phyloP scores from a whole-genome alignment of 352 stramenopile species.

The Phytophthora hybrid region DNA sequence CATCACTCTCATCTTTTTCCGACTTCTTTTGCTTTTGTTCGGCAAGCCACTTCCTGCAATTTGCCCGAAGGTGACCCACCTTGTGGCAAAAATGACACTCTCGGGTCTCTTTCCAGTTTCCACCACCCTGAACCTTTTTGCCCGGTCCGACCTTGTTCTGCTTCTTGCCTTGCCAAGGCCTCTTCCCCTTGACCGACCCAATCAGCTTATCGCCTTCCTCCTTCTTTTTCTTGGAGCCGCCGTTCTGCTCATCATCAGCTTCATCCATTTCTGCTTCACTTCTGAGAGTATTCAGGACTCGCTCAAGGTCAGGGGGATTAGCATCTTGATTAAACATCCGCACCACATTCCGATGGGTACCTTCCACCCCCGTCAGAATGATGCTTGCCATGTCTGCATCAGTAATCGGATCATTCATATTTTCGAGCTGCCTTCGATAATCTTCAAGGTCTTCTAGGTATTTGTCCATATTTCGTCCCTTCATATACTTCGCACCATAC shows the following conservation, averaged over 20 bases:
- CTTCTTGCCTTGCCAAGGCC: neutral
- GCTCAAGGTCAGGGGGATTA: neutral
- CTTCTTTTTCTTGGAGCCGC: neutral
- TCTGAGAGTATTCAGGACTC: too few species aligned
- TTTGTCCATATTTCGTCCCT: neutral
- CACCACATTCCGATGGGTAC: neutral
- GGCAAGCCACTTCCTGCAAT: neutral
- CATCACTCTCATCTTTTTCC: neutral
- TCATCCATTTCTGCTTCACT: constrained; percentile 1
- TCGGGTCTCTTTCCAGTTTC: neutral
- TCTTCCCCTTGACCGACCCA: neutral
- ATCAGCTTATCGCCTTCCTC: neutral
- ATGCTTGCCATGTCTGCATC: neutral
- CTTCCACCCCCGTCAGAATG: neutral
- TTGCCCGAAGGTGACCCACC: neutral
- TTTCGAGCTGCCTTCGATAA: neutral
- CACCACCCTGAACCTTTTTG: neutral
- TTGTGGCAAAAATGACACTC: neutral
- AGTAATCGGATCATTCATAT: neutral
- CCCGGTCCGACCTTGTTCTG: neutral
- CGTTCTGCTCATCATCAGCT: neutral
- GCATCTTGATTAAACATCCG: neutral
- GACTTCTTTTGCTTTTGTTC: neutral
- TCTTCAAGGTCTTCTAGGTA: neutral
- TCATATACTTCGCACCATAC: neutral